Conservation (phyloP, 805 yeast species). For the Candida piceae region DNA sequence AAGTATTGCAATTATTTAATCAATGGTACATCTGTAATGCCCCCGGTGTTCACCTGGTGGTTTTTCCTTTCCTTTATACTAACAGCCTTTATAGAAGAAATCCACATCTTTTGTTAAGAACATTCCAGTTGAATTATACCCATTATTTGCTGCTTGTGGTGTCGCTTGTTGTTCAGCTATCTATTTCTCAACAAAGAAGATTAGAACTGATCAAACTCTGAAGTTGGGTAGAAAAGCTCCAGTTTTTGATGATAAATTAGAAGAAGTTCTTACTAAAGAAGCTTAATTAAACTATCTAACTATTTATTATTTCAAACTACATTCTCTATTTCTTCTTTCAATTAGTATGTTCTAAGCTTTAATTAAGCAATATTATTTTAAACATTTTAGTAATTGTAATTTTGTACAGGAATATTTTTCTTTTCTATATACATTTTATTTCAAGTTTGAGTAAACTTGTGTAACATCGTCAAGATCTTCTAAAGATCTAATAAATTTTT, state of each 20-base stretch:
- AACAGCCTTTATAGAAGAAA: constrained; percentile 12
- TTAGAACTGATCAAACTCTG: constrained; percentile 42
- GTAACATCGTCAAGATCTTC: constrained; percentile 85
- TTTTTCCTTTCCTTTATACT: too few species aligned
- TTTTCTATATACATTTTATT: constrained; percentile 11
- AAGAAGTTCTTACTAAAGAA: constrained; percentile 29
- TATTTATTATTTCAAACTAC: not conserved
- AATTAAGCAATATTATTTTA: too few species aligned
- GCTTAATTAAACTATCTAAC: constrained; percentile 3
- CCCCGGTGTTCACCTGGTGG: too few species aligned
- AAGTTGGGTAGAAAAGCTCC: constrained; percentile 48
- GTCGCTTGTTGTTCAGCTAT: constrained; percentile 45
- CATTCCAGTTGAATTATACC: constrained; percentile 54
- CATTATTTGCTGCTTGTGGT: constrained; percentile 52
- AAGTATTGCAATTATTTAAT: too few species aligned
- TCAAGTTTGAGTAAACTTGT: constrained; percentile 68
- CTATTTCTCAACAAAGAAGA: constrained; percentile 48
- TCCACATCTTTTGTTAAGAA: constrained; percentile 18
- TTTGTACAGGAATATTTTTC: too few species aligned
- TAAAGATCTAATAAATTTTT: constrained; percentile 53
- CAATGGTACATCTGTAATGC: too few species aligned
- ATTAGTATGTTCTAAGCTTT: too few species aligned
- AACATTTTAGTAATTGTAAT: too few species aligned
- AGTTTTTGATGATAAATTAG: constrained; percentile 31
- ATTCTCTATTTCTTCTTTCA: constrained; percentile 1